These are phyloP conservation scores for Trichosporon asahii DNA, from an alignment of 1,284 basidiomycete genomes.

Conservation along the genomic window DNA sequence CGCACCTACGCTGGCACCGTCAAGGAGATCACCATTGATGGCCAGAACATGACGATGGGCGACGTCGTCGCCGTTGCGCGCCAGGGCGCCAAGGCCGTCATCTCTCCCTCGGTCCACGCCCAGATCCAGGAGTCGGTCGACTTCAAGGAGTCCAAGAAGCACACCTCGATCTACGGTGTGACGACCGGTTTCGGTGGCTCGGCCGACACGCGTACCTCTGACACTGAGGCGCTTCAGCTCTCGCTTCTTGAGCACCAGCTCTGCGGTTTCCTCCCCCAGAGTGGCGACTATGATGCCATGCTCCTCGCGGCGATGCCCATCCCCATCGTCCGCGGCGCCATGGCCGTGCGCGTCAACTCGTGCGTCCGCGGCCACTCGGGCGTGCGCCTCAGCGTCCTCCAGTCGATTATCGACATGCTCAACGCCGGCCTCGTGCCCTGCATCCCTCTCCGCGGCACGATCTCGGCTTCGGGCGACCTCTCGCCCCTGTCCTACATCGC, in stretches of 20 bases:
- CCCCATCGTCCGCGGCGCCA: constrained; percentile 24
- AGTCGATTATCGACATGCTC: constrained; percentile 23
- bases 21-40: constrained; percentile 21
- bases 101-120: constrained; percentile 14
- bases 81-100: constrained; percentile 19
- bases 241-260: constrained; percentile 29
- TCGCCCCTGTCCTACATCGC: constrained; percentile 25
- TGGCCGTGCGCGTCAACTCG: constrained; percentile 25
- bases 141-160: constrained; percentile 27
- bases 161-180: constrained; percentile 27
- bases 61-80: constrained; percentile 26
- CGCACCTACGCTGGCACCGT: constrained; percentile 12
- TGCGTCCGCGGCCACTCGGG: constrained; percentile 29
- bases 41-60: constrained; percentile 18
- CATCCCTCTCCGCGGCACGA: constrained; percentile 26
- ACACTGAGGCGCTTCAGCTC: constrained; percentile 26
- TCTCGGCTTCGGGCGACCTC: constrained; percentile 24
- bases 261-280: constrained; percentile 24
- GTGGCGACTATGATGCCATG: constrained; percentile 24
- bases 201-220: constrained; percentile 24
- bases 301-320: constrained; percentile 24
- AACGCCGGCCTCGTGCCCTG: constrained; percentile 25
- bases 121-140: constrained; percentile 21
- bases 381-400: constrained; percentile 24
- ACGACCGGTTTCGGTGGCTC: constrained; percentile 26